Evolutionary conservation across 139 green algal genomes (phyloP), one percentile per base, ranked within the genome.

Genomic region (Asterochloris erici): DNA sequence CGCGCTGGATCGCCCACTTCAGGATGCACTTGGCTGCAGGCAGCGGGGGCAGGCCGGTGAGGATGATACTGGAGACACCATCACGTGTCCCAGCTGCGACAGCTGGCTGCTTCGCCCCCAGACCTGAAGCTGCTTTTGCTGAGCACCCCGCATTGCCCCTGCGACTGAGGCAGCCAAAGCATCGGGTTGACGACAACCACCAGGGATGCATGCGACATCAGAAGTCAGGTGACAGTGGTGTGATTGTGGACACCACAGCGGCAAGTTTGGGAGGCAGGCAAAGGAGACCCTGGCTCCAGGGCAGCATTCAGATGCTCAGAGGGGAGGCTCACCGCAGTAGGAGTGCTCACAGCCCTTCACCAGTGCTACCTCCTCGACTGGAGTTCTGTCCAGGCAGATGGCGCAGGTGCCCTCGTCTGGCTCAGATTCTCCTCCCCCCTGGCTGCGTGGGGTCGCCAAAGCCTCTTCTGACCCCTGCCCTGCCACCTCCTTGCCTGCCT

Each of bases 331-430:
- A 94, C 88, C 88, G 78, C 94, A 98, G 84, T 97, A 97, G n/a
- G 87, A 79, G 79, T 97, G 94, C 80, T 96, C 91, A 84, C 94
- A 97, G 71, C 93, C 94, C 83, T 93, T 93, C 47, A 97, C 70
- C 54, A 93, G 78, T 10, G 92, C 91, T 24, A 92, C 81, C 54
- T 96, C 90, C 26, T 81, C 83, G 10, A 91, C 81, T 24, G 80
- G 47, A 24, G 94, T 97, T 21, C 85, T 73, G 17, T 90, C 82
- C 74, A 95, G 82, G 85, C 94, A 97, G 61, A 97, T 95, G 68
- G 93, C 91, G 74, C 94, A 97, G 0, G 91, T 92, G 68, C 94
- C 77, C 27, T 95, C 92, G 68, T 89, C 76, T 26, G 76, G 47
- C 26, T 62, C 76, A 60, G 68, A 80, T 54, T 17, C 21, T 70